phyloP scores from a whole-genome alignment of 1,139 yeast species.

The Wickerhamiella infanticola region DNA sequence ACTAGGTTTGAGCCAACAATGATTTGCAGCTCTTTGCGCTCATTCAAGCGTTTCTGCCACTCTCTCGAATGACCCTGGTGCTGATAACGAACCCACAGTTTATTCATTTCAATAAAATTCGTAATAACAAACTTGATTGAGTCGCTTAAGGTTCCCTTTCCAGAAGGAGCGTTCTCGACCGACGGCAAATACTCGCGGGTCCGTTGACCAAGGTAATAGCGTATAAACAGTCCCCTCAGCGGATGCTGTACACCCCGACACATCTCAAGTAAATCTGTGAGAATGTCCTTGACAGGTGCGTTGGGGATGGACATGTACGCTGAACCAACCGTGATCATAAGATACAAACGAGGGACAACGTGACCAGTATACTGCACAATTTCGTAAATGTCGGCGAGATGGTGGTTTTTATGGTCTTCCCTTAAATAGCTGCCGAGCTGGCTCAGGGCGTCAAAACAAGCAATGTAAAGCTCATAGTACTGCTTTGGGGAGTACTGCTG shows the following conservation, averaged over 20 bases:
- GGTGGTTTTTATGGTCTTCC: slow-evolving; percentile 55
- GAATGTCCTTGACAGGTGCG: slow-evolving; percentile 71
- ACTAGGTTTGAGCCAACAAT: slow-evolving; percentile 88
- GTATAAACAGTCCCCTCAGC: slow-evolving; percentile 63
- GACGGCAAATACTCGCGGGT: slow-evolving; percentile 56
- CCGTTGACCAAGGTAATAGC: slow-evolving; percentile 78
- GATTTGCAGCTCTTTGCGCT: slow-evolving; percentile 78
- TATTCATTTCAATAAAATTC: slow-evolving; percentile 93
- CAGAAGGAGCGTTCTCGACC: slow-evolving; percentile 11
- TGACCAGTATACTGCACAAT: slow-evolving; percentile 89
- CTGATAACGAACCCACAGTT: slow-evolving; percentile 90
- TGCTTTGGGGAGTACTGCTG: slow-evolving; percentile 71
- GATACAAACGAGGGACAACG: slow-evolving; percentile 76
- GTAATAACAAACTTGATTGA: slow-evolving; percentile 60
- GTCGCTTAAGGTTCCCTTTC: slow-evolving; percentile 36
- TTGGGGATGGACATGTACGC: slow-evolving; percentile 66
- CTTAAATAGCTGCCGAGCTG: slow-evolving; percentile 47
- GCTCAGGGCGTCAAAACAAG: slow-evolving; percentile 72
- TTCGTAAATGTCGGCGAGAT: slow-evolving; percentile 81
- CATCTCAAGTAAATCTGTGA: slow-evolving; percentile 97
- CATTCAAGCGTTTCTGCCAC: slow-evolving; percentile 54
- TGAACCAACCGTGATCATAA: slow-evolving; percentile 92
- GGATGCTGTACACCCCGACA: slow-evolving; percentile 97
- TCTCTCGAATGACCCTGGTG: slow-evolving; percentile 91
- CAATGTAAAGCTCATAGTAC: slow-evolving; percentile 81